Evolutionary conservation across 257 asterid species (phyloP).

Genomic region (Scutellaria galericulata): DNA sequence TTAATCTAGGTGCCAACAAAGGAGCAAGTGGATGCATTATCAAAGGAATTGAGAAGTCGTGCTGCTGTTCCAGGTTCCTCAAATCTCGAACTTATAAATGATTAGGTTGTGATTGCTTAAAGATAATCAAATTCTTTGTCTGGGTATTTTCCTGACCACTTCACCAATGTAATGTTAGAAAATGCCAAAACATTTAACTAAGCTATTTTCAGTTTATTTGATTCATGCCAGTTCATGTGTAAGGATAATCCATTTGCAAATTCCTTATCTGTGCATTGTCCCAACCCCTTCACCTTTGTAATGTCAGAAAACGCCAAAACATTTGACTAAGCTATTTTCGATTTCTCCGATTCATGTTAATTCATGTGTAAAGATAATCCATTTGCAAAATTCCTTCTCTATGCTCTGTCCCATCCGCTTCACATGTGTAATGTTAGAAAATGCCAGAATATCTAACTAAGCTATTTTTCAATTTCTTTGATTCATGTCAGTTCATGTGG

Average conservation of each 20-base stretch:
- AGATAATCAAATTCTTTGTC: neutral
- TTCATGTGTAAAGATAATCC: neutral
- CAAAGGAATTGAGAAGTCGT: constrained; percentile 87
- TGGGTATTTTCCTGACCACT: constrained; percentile 13
- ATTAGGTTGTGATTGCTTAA: constrained; percentile 17
- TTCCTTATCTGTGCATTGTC: constrained; percentile 18
- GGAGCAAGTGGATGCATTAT: constrained; percentile 86
- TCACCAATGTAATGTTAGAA: neutral
- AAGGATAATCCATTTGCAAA: neutral
- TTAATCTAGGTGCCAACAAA: constrained; percentile 81
- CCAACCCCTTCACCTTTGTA: neutral
- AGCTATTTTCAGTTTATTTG: constrained; percentile 16
- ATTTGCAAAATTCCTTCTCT: constrained; percentile 1
- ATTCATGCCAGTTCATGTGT: neutral
- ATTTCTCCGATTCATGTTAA: neutral
- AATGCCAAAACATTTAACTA: constrained; percentile 5
- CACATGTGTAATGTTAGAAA: constrained; percentile 1
- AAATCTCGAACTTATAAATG: constrained; percentile 37
- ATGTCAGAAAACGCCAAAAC: constrained; percentile 8
- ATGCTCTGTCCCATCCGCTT: constrained; percentile 12
- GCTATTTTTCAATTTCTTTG: constrained; percentile 18
- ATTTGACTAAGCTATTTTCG: constrained; percentile 17
- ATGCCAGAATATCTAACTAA: neutral
- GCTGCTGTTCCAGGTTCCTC: constrained; percentile 84
- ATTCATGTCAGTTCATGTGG: neutral